Base-by-base conservation (phyloP, 2,329 filamentous ascomycete genomes). In the Plectosphaerella plurivora region DNA sequence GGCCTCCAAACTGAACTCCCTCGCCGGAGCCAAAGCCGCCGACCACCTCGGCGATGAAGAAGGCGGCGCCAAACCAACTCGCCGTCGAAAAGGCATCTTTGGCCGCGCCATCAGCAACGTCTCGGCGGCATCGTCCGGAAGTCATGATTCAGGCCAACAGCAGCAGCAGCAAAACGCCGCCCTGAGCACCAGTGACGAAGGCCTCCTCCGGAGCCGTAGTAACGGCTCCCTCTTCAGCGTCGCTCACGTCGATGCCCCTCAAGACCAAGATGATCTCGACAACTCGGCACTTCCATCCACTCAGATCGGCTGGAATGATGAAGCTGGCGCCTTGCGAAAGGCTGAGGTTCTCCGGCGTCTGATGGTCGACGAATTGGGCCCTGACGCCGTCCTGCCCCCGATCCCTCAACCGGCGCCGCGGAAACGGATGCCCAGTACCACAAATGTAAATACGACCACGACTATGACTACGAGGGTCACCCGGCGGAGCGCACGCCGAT, bases 91-190 rank as follows among this genome's bases (percentile, higher is more conserved):
- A 11, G 71, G 76, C 51, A 77, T 85, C 52, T 68, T 85, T 3
- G 82, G 82, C 5, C 77, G 82, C 11, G 82, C 79, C 3, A 66
- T 79, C 25, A 83, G 80, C 66, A 84, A 83, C 60, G 73, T 73
- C 3, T 84, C 81, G 3, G 75, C 74, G 1, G 70, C 71, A 5
- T 81, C 78, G 50, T 76, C 68, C 50, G 70, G 65, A 45, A 76
- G 77, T 51, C 69, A 68, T 15, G 75, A 76, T 39, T 53, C 44
- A 39, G 41, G 2, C 37, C 14, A 39, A 15, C 12, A 47, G 28
- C 47, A 42, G 44, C 51, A 42, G 16, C 36, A 33, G 28, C 28
- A 33, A 22, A 22, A 22, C 22, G 22, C 22, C 22, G 22, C 22
- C 22, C 12, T n/a, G 10, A 15, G 11, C 6, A 28, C 22, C 15